These are phyloP conservation scores for Fraxinus latifolia DNA, from an alignment of 305 asterid genomes.

Conservation along the genomic window DNA sequence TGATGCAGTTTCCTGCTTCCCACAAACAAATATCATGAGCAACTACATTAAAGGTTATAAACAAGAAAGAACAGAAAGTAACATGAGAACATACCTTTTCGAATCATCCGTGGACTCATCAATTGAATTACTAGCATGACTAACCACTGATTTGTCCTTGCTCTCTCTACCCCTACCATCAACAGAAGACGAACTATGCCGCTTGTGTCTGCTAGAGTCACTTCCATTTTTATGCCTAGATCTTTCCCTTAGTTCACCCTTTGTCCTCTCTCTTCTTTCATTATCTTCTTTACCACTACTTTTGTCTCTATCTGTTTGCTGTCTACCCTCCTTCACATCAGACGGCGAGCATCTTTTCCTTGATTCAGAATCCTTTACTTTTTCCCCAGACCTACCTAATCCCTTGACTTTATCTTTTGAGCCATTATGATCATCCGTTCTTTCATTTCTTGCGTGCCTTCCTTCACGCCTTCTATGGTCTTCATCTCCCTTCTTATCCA, in stretches of 20 bases:
- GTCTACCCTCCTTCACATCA: slow-evolving; percentile 47
- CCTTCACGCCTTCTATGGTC: slow-evolving; percentile 53
- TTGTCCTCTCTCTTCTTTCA: slow-evolving; percentile 46
- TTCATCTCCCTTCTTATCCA: slow-evolving; percentile 51
- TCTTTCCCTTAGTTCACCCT: slow-evolving; percentile 65
- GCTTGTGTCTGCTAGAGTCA: slow-evolving; percentile 62
- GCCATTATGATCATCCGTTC: slow-evolving; percentile 41
- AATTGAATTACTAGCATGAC: slow-evolving; percentile 49
- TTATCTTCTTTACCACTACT: slow-evolving; percentile 42
- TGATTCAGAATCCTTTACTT: slow-evolving; percentile 55
- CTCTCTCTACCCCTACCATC: slow-evolving; percentile 56
- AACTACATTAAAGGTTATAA: slow-evolving; percentile 9
- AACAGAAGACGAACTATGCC: slow-evolving; percentile 58
- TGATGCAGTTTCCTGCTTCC: slow-evolving; percentile 64
- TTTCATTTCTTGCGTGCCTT: slow-evolving; percentile 45
- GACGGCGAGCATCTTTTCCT: slow-evolving; percentile 62
- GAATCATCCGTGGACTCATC: slow-evolving; percentile 74
- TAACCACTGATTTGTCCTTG: slow-evolving; percentile 44
- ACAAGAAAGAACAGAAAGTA: slow-evolving; percentile 4
- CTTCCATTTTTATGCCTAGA: slow-evolving; percentile 52
- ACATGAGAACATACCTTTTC: slow-evolving; percentile 48
- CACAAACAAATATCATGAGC: slow-evolving; percentile 23
- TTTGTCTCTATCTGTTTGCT: slow-evolving; percentile 45
- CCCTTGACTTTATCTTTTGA: slow-evolving; percentile 63
- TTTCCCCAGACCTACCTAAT: slow-evolving; percentile 53